A percentile compares a stretch with the other conserved stretches of the same genome.
Conservation (phyloP, 2,329 filamentous ascomycete species). For the Aspergillus novoparasiticus region DNA sequence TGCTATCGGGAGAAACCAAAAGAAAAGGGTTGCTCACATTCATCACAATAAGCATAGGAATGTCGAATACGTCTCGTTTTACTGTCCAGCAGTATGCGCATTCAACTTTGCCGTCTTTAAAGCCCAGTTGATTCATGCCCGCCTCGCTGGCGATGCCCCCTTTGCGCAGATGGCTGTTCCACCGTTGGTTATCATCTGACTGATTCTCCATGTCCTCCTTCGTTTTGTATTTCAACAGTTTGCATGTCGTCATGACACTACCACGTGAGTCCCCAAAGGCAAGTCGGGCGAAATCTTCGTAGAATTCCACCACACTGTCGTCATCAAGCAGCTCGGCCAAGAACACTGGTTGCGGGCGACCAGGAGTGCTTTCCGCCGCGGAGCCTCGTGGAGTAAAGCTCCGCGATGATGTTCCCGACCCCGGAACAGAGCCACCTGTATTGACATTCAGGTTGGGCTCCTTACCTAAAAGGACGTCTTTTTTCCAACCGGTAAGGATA, state of each 20-base stretch:
- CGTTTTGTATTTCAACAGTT: slow-evolving; percentile 85
- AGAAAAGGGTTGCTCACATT: slow-evolving; percentile 70
- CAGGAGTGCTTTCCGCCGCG: slow-evolving; percentile 42
- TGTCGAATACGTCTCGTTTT: slow-evolving; percentile 95
- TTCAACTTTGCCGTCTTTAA: slow-evolving; percentile 86
- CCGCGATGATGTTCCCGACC: slow-evolving; percentile 45
- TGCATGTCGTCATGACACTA: slow-evolving; percentile 79
- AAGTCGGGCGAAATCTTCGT: slow-evolving; percentile 90
- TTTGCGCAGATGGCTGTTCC: slow-evolving; percentile 46
- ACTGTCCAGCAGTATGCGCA: slow-evolving; percentile 98
- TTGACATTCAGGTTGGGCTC: slow-evolving; percentile 88
- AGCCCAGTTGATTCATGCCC: slow-evolving; percentile 76
- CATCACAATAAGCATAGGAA: slow-evolving; percentile 97
- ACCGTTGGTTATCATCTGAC: slow-evolving; percentile 51
- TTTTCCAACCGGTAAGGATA: slow-evolving; percentile 92
- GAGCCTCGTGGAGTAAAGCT: slow-evolving; percentile 53
- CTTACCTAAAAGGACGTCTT: slow-evolving; percentile 83
- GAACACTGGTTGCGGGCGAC: slow-evolving; percentile 75
- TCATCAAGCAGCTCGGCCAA: slow-evolving; percentile 91
- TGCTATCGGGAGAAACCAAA: not conserved
- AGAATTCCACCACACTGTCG: slow-evolving; percentile 89
- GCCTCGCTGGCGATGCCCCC: slow-evolving; percentile 54
- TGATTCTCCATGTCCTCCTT: slow-evolving; percentile 58
- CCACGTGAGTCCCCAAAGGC: slow-evolving; percentile 91
- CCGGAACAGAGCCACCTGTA: slow-evolving; percentile 55